Conservation (phyloP, 345 rosid species). For the Populus deltoides region DNA sequence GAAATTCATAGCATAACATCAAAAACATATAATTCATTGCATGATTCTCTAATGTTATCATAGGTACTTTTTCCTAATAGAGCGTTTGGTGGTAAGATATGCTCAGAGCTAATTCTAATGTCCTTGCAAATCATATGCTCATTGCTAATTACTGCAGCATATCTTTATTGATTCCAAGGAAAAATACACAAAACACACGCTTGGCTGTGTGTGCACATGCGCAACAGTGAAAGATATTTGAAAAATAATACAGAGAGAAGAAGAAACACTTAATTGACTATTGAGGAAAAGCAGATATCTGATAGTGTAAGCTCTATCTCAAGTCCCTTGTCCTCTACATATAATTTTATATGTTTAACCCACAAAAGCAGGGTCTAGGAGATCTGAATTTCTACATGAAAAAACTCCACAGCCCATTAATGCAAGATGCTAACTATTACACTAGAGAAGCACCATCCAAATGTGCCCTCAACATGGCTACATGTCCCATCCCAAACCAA, state of each 20-base stretch:
- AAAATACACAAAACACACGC: background rate
- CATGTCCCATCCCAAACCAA: too few species aligned
- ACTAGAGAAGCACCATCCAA: too few species aligned
- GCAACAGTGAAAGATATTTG: background rate
- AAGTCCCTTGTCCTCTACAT: background rate
- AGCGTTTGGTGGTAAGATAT: background rate
- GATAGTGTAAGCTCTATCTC: background rate
- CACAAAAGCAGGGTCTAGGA: background rate
- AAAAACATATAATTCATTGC: background rate
- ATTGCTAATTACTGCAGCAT: background rate
- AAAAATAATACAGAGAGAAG: background rate
- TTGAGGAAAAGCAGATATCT: background rate
- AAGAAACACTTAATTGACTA: background rate
- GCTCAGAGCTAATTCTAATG: too few species aligned
- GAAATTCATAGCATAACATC: background rate
- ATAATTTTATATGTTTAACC: background rate
- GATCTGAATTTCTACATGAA: background rate
- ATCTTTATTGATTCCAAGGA: background rate
- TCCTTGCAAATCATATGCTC: too few species aligned
- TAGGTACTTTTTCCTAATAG: background rate
- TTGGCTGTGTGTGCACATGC: background rate
- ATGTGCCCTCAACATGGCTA: too few species aligned
- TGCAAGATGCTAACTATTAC: background rate
- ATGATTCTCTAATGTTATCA: background rate
- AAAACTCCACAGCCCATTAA: background rate